A percentile compares a stretch with the other conserved stretches of the same genome.
Conservation (phyloP, 495 filamentous ascomycete genomes). For the Hypoxylon cercidicola region DNA sequence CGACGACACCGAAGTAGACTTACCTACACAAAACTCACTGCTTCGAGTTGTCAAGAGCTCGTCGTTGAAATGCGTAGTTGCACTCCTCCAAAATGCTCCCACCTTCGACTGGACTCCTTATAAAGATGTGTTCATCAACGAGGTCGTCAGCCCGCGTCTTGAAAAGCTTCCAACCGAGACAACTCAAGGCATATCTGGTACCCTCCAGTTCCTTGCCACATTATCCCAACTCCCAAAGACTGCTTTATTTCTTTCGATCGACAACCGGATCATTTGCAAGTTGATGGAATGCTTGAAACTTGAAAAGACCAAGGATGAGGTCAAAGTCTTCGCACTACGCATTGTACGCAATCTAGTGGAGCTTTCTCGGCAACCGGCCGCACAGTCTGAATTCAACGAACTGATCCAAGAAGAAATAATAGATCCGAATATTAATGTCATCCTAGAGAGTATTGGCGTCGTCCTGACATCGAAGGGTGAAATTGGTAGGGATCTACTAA, state of each 20-base stretch:
- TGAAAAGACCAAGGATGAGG: slow-evolving; percentile 84
- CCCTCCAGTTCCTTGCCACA: slow-evolving; percentile 80
- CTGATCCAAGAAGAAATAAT: slow-evolving; percentile 72
- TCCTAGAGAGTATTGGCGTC: slow-evolving; percentile 72
- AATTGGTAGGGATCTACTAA: slow-evolving; percentile 74
- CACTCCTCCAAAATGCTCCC: slow-evolving; percentile 75
- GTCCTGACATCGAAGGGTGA: slow-evolving; percentile 68
- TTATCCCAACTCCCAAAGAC: slow-evolving; percentile 77
- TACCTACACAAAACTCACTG: slow-evolving; percentile 61
- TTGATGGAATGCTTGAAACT: slow-evolving; percentile 77
- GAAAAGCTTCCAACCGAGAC: slow-evolving; percentile 86
- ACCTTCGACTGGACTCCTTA: slow-evolving; percentile 77
- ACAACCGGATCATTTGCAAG: slow-evolving; percentile 70
- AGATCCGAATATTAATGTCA: slow-evolving; percentile 72
- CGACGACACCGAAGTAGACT: slow-evolving; percentile 59
- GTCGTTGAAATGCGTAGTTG: slow-evolving; percentile 79
- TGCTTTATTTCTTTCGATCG: slow-evolving; percentile 73
- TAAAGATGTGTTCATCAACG: slow-evolving; percentile 72
- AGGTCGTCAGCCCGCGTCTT: slow-evolving; percentile 79
- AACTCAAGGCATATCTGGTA: slow-evolving; percentile 85
- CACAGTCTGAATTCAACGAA: slow-evolving; percentile 65
- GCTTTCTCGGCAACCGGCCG: slow-evolving; percentile 61
- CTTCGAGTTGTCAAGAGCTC: slow-evolving; percentile 76
- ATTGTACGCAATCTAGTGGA: slow-evolving; percentile 74
- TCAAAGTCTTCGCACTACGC: slow-evolving; percentile 82